Evolutionary conservation across 805 yeast species (phyloP), one percentile per base, ranked within the genome.

Genomic region (Yarrowia sp.): DNA sequence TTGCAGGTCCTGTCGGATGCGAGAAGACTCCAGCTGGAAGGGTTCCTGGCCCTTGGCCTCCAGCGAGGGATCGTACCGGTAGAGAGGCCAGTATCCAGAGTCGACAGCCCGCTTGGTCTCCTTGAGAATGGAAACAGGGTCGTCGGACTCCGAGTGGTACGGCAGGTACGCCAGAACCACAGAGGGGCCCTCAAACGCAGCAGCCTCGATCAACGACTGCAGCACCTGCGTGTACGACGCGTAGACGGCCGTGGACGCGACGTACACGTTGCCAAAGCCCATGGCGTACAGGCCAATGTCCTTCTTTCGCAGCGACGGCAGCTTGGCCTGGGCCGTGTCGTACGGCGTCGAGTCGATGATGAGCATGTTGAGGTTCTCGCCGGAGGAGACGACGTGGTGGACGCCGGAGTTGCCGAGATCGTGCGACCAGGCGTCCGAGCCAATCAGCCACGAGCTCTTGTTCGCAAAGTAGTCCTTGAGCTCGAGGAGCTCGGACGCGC

Each of bases 81-180:
- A 93, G 65, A 93, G 80, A 51, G 98, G 98, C 96, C 97, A 91
- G 77, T 87, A 87, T n/a, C 98, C 98, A 32, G 91, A 78, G 69
- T 90, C 97, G 47, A 93, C 96, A 21, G 97, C 93, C 65, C 76
- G 77, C 74, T 93, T 93, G 32, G 97, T 92, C 72, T 89, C 94
- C 72, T 88, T 86, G 68, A 93, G 79, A 46, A 92, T 84, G 24
- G 84, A 81, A 67, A 93, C 77, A 39, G 96, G 86, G 65, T 86
- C 87, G 62, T 77, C 78, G 25, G 65, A 62, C 70, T 88, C 93
- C 19, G 78, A 73, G 49, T 77, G 71, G 73, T 86, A 85, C 41
- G 98, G 98, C 68, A 92, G 78, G 73, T 92, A 91, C 3, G 97
- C 97, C 67, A 93, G 81, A 35, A 93, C 89, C 62, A 93, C 80